Percentiles rank a stretch among this genome's conserved stretches.
Conservation (phyloP, 2,329 filamentous ascomycete species). For the Colletotrichum sp. region DNA sequence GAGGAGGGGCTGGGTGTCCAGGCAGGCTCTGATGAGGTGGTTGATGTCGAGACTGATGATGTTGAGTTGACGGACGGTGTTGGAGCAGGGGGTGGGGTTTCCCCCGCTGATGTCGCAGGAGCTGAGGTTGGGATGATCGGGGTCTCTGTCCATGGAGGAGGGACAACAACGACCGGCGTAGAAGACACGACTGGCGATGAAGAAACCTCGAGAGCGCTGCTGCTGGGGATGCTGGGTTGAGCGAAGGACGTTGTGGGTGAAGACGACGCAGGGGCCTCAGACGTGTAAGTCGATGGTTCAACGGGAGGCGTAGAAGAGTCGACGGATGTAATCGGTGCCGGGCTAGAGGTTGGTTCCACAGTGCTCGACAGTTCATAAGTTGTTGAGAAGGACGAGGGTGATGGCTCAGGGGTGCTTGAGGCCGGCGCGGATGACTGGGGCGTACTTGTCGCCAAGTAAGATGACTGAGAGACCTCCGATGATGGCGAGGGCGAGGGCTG, state of each 20-base stretch:
- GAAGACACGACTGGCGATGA: neutral
- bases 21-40: neutral
- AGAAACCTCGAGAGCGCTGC: neutral
- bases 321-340: neutral
- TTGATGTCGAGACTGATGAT: neutral
- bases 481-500: neutral
- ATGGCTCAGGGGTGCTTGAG: neutral
- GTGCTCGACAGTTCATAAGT: neutral
- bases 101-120: neutral
- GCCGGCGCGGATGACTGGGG: neutral
- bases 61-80: constrained; percentile 1
- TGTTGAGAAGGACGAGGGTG: neutral
- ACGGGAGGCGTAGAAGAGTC: neutral
- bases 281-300: neutral
- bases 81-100: neutral
- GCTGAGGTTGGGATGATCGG: neutral
- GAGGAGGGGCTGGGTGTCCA: neutral
- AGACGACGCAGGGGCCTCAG: neutral
- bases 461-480: neutral
- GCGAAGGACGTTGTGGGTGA: neutral
- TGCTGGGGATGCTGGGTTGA: neutral
- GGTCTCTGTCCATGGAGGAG: neutral
- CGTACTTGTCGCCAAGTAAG: neutral
- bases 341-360: neutral
- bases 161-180: neutral